phyloP scores from a whole-genome alignment of 192 early-diverging fungal genomes.

The Coemansia furcata region DNA sequence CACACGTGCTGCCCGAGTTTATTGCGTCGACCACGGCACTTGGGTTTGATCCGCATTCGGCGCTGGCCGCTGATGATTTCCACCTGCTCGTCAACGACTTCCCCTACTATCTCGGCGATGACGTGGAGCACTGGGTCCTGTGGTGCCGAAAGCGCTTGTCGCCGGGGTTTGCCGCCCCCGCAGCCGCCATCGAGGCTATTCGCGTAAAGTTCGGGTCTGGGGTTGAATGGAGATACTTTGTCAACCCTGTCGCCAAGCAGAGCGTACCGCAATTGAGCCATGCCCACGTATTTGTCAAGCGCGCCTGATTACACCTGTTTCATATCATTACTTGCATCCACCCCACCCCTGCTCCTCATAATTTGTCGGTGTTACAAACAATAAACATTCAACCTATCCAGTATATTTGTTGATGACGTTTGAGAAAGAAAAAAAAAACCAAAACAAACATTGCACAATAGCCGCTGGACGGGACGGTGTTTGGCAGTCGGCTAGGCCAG shows the following conservation, averaged over 20 bases:
- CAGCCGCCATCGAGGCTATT: conserved; percentile 20
- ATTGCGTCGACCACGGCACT: conserved; percentile 1
- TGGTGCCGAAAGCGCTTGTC: conserved; percentile 38
- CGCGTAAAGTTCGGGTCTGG: conserved; percentile 6
- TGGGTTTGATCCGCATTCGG: conserved; percentile 7
- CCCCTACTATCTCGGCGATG: conserved; percentile 29
- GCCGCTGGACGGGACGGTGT: background rate
- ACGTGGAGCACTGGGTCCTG: conserved; percentile 50
- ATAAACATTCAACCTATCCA: background rate
- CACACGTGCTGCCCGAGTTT: conserved; percentile 28
- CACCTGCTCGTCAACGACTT: conserved; percentile 39
- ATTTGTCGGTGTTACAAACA: background rate
- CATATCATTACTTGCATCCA: background rate
- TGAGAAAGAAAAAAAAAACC: background rate
- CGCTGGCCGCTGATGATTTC: conserved; percentile 16
- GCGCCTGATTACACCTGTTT: background rate
- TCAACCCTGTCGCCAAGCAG: conserved; percentile 41
- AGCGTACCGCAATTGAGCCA: conserved; percentile 52
- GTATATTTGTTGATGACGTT: background rate
- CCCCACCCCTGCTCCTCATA: background rate
- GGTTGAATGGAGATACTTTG: conserved; percentile 42
- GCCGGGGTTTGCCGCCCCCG: conserved; percentile 27
- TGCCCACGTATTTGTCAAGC: conserved; percentile 47
- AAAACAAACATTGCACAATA: background rate
- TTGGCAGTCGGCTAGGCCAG: background rate